phyloP scores from a whole-genome alignment of 306 rosid species.

The Crataegus laevigata region DNA sequence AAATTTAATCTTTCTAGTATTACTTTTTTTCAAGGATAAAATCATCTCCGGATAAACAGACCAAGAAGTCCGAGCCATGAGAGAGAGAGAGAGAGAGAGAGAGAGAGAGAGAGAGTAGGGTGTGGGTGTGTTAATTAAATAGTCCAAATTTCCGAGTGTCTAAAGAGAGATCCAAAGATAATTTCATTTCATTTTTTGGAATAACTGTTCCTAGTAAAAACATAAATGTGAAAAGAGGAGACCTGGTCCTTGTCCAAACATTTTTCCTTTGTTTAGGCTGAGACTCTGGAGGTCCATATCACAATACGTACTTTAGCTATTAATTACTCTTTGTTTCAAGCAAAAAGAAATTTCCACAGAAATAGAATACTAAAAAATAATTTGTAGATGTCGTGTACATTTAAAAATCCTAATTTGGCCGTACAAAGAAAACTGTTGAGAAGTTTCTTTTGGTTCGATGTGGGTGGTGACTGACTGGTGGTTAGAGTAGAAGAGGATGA shows the following conservation, averaged over 20 bases:
- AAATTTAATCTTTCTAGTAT: too few species aligned
- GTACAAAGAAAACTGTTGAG: not conserved
- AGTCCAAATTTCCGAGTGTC: too few species aligned
- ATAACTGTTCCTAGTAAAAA: not conserved
- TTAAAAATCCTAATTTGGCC: not conserved
- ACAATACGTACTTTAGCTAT: not conserved
- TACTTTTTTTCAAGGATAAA: too few species aligned
- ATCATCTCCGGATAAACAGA: too few species aligned
- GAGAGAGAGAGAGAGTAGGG: too few species aligned
- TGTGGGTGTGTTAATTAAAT: too few species aligned
- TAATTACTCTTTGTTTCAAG: not conserved
- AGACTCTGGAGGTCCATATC: too few species aligned
- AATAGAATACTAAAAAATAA: not conserved
- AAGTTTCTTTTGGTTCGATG: not conserved
- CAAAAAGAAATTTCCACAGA: not conserved
- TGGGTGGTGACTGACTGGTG: not conserved
- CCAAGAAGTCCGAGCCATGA: too few species aligned
- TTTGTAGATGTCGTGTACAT: not conserved
- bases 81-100: too few species aligned
- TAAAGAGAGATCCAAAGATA: too few species aligned
- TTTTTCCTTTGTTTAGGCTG: too few species aligned
- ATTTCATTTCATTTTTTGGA: too few species aligned
- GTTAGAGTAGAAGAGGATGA: not conserved
- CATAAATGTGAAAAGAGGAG: not conserved
- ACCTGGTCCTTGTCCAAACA: not conserved